Percentiles rank a stretch among this genome's conserved stretches.
These are phyloP conservation scores for Lecanicillium sp. DNA, from an alignment of 2,329 filamentous ascomycete species.

Conservation along the genomic window DNA sequence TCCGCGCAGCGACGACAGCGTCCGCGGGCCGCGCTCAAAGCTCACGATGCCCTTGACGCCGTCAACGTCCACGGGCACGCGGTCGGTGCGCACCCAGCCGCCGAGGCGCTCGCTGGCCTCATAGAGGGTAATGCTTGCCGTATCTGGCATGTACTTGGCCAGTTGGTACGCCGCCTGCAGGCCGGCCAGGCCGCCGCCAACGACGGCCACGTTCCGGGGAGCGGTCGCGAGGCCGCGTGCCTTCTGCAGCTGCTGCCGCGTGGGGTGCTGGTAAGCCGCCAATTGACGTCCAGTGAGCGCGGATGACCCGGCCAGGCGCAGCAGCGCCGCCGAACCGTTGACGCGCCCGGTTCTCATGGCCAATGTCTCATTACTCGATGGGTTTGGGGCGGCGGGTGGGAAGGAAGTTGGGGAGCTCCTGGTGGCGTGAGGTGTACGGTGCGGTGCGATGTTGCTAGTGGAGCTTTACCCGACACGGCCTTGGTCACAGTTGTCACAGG, in stretches of 20 bases:
- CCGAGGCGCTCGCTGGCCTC: slow-evolving; percentile 66
- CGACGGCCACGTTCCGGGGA: slow-evolving; percentile 50
- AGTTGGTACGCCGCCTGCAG: slow-evolving; percentile 74
- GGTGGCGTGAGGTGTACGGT: background rate
- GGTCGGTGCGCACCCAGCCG: slow-evolving; percentile 74
- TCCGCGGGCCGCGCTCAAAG: slow-evolving; percentile 81
- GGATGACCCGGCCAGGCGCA: background rate
- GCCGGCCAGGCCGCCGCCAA: slow-evolving; percentile 80
- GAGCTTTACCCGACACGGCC: too few species aligned
- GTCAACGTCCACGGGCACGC: slow-evolving; percentile 48
- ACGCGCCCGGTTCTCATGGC: background rate
- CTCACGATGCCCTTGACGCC: slow-evolving; percentile 54
- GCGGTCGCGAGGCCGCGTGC: background rate
- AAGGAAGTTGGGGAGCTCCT: background rate
- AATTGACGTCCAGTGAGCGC: background rate
- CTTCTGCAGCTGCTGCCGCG: background rate
- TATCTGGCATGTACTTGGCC: slow-evolving; percentile 55
- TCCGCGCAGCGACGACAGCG: slow-evolving; percentile 52
- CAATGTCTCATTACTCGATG: too few species aligned
- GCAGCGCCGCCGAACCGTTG: slow-evolving; percentile 1
- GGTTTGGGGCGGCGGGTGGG: too few species aligned
- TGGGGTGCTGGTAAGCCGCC: too few species aligned
- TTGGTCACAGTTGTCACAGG: too few species aligned
- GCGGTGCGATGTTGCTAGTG: too few species aligned
- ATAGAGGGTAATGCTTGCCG: slow-evolving; percentile 71